Conservation (phyloP, 2,329 filamentous ascomycete genomes). For the Aspergillus sp. region DNA sequence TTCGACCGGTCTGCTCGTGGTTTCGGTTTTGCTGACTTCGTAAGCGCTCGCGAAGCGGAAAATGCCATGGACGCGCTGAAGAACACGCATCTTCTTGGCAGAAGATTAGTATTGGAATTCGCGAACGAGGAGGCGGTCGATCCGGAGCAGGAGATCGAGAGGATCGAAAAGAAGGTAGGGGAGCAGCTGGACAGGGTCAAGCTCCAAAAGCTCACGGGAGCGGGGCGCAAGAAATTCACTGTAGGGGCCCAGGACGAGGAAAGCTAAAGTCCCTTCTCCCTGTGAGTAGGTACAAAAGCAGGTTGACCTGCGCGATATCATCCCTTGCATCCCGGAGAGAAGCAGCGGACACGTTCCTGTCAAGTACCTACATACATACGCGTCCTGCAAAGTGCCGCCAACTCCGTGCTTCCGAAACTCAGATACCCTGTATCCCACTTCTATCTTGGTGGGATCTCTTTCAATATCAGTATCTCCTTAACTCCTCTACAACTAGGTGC, state of each 20-base stretch:
- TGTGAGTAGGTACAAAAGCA: slow-evolving; percentile 29
- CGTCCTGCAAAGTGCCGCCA: slow-evolving; percentile 25
- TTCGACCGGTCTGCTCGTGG: slow-evolving; percentile 85
- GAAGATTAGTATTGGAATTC: slow-evolving; percentile 86
- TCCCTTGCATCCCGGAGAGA: slow-evolving; percentile 34
- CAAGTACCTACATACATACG: slow-evolving; percentile 26
- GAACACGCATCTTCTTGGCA: slow-evolving; percentile 89
- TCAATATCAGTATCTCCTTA: slow-evolving; percentile 20
- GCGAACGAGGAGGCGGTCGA: slow-evolving; percentile 85
- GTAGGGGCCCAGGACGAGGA: slow-evolving; percentile 69
- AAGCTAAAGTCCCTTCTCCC: slow-evolving; percentile 45
- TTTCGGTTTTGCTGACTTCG: slow-evolving; percentile 96
- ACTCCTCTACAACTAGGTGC: slow-evolving; percentile 17
- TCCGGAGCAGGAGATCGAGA: slow-evolving; percentile 91
- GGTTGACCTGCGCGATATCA: slow-evolving; percentile 21
- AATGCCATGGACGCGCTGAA: slow-evolving; percentile 88
- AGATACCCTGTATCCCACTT: slow-evolving; percentile 23
- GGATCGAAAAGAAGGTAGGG: slow-evolving; percentile 95
- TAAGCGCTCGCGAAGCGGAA: slow-evolving; percentile 82
- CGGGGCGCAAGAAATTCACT: slow-evolving; percentile 82
- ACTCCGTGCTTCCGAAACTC: slow-evolving; percentile 28
- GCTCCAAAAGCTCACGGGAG: slow-evolving; percentile 80
- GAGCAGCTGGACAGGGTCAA: slow-evolving; percentile 88
- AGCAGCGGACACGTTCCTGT: slow-evolving; percentile 38
- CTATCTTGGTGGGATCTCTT: slow-evolving; percentile 10